Evolutionary conservation across 2,329 filamentous ascomycete genomes (phyloP).

Genomic region (Xylaria arbuscula): DNA sequence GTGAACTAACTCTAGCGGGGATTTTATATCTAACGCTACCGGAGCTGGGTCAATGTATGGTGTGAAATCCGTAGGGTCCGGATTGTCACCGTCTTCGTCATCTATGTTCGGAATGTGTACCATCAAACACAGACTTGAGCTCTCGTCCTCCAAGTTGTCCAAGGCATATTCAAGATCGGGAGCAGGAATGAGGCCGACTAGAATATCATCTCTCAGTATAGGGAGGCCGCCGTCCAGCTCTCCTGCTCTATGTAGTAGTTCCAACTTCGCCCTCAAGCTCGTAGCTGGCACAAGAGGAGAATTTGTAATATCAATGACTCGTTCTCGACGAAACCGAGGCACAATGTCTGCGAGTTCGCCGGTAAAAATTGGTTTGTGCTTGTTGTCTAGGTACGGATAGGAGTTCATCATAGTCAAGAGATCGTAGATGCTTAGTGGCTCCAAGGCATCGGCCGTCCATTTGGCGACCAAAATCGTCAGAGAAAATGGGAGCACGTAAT

Average conservation of each 20-base stretch:
- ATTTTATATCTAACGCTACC: conserved; percentile 86
- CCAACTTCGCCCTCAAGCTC: conserved; percentile 82
- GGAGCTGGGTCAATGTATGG: conserved; percentile 92
- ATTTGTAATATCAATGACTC: conserved; percentile 87
- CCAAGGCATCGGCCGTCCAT: conserved; percentile 96
- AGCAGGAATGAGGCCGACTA: conserved; percentile 92
- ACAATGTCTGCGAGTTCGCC: conserved; percentile 89
- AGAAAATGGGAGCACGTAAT: conserved; percentile 95
- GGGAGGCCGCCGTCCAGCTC: conserved; percentile 93
- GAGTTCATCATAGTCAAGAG: conserved; percentile 96
- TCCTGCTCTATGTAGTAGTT: conserved; percentile 82
- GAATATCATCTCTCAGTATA: conserved; percentile 79
- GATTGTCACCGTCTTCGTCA: conserved; percentile 68
- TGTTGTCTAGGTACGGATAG: conserved; percentile 97
- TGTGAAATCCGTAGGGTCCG: conserved; percentile 85
- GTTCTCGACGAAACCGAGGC: conserved; percentile 76
- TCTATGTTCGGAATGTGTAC: conserved; percentile 71
- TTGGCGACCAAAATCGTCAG: conserved; percentile 93
- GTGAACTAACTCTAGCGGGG: conserved; percentile 93
- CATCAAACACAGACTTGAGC: conserved; percentile 83
- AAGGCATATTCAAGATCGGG: conserved; percentile 94
- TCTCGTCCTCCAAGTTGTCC: conserved; percentile 83
- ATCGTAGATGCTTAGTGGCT: conserved; percentile 95
- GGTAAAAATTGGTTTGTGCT: conserved; percentile 90
- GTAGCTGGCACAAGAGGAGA: conserved; percentile 83